Evolutionary conservation across 345 rosid genomes (phyloP).

Genomic region (Salix purpurea): DNA sequence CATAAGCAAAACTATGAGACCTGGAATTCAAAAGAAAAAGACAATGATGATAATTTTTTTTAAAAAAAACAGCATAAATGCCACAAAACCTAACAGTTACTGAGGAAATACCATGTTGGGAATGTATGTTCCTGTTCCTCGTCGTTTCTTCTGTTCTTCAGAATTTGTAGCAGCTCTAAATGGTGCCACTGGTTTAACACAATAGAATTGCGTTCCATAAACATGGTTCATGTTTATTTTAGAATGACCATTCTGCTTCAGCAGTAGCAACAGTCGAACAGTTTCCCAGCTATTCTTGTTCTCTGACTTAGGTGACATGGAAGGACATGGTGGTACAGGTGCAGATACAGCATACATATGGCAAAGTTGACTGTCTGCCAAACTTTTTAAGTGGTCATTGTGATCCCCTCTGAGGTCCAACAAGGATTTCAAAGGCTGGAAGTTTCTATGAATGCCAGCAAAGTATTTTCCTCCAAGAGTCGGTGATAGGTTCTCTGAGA

Average conservation of each 20-base stretch:
- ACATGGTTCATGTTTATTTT: slow-evolving; percentile 7
- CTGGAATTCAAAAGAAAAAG: background rate
- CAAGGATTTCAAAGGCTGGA: slow-evolving; percentile 15
- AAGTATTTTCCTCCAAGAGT: slow-evolving; percentile 7
- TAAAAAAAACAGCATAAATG: background rate
- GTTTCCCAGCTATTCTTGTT: slow-evolving; percentile 14
- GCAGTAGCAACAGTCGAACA: slow-evolving; percentile 4
- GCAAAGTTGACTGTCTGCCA: slow-evolving; percentile 10
- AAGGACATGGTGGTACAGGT: background rate
- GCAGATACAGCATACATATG: slow-evolving; percentile 6
- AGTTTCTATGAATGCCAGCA: slow-evolving; percentile 6
- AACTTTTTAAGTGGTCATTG: slow-evolving; percentile 17
- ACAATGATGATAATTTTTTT: too few relatives aligned
- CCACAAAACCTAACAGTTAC: background rate
- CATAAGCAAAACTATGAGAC: background rate
- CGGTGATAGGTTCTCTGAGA: slow-evolving; percentile 3
- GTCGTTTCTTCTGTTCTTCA: slow-evolving; percentile 12
- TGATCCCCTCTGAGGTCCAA: slow-evolving; percentile 28
- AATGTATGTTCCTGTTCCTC: slow-evolving; percentile 31
- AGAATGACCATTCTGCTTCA: slow-evolving; percentile 11
- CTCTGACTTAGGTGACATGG: slow-evolving; percentile 6
- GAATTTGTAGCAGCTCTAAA: background rate
- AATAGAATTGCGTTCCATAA: background rate
- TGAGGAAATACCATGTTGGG: slow-evolving; percentile 27
- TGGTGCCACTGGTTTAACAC: background rate